Conservation (phyloP, 352 stramenopile genomes). For the Globisporangium orthogonon region DNA sequence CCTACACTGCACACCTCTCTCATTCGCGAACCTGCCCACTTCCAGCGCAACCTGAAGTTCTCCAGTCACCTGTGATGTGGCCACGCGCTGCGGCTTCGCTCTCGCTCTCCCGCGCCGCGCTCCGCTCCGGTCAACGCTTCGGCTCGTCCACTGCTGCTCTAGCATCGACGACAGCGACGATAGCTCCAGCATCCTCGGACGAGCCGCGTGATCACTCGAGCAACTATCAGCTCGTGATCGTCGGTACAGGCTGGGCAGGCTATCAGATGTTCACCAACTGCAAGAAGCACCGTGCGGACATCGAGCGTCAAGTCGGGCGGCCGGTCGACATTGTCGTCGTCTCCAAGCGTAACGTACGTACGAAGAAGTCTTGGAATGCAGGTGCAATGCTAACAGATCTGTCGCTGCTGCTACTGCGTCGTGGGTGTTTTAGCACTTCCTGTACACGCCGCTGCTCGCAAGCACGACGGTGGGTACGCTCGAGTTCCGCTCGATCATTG, state of each 20-base stretch:
- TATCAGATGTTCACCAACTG: constrained; percentile 74
- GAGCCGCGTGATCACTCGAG: constrained; percentile 8
- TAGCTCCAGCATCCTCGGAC: neutral
- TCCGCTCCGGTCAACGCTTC: neutral
- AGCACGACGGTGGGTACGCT: constrained; percentile 93
- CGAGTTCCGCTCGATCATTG: constrained; percentile 96
- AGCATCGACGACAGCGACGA: neutral
- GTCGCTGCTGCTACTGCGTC: neutral
- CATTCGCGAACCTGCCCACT: neutral
- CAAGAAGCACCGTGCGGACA: constrained; percentile 71
- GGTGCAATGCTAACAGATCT: no score
- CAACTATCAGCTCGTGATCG: constrained; percentile 73
- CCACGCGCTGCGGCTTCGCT: neutral
- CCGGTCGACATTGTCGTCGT: constrained; percentile 71
- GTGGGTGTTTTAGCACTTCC: constrained; percentile 80
- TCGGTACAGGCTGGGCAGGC: constrained; percentile 74
- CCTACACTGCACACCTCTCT: neutral
- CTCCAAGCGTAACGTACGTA: constrained; percentile 70
- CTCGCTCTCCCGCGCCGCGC: neutral
- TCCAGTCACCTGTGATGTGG: neutral
- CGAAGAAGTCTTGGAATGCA: no score
- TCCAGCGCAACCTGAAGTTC: neutral
- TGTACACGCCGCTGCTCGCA: constrained; percentile 97
- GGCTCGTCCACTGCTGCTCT: neutral
- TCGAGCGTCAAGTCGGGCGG: constrained; percentile 48